phyloP scores from a whole-genome alignment of 2,329 filamentous ascomycete genomes.

The Periconia digitata region DNA sequence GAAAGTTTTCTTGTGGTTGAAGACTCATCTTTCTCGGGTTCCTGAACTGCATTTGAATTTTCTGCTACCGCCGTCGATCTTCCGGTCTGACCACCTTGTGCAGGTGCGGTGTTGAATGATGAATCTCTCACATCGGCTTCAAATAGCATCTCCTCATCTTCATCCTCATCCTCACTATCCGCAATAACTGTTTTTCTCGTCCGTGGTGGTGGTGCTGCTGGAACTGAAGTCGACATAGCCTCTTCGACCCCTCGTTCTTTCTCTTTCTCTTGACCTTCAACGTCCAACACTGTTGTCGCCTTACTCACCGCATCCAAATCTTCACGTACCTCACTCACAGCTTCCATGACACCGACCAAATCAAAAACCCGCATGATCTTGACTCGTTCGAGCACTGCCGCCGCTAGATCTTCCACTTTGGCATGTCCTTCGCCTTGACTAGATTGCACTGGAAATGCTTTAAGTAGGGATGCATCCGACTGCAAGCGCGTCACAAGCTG shows the following conservation, averaged over 20 bases:
- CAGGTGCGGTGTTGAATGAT: neutral
- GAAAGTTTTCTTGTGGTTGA: neutral
- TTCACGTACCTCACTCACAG: constrained; percentile 48
- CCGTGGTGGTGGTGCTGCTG: neutral
- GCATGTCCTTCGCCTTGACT: neutral
- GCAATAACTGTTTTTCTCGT: constrained; percentile 28
- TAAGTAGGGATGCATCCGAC: constrained; percentile 2
- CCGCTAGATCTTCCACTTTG: constrained; percentile 31
- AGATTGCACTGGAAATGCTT: neutral
- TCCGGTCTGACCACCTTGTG: no score
- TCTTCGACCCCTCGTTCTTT: constrained; percentile 21
- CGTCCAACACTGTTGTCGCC: neutral
- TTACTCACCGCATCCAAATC: constrained; percentile 22
- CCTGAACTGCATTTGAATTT: no score
- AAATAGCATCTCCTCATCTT: constrained; percentile 46
- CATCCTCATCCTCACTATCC: constrained; percentile 41
- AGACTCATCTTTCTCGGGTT: constrained; percentile 8
- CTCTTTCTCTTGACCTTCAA: neutral
- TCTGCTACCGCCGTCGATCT: no score
- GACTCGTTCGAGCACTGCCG: constrained; percentile 45
- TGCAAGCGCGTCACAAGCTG: constrained; percentile 26
- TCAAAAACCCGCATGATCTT: constrained; percentile 56
- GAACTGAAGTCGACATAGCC: constrained; percentile 10
- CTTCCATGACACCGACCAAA: constrained; percentile 50
- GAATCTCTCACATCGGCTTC: constrained; percentile 17